A percentile compares a stretch with the other conserved stretches of the same genome.
Conservation (phyloP, 495 filamentous ascomycete genomes). For the Lophiostoma macrostomum region DNA sequence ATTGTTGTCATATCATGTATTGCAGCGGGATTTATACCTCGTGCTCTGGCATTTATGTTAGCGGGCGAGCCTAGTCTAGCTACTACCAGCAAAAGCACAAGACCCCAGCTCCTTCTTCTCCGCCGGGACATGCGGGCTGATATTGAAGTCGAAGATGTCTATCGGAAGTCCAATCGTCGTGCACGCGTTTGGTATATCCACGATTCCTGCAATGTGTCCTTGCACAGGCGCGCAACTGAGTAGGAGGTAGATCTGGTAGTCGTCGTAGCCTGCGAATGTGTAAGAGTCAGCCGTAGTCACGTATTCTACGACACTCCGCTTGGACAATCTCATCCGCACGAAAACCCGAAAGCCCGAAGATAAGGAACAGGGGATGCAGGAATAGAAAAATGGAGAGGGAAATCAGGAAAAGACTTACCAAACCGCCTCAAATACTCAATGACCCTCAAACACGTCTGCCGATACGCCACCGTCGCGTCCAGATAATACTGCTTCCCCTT, state of each 20-base stretch:
- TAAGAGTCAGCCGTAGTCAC: no score
- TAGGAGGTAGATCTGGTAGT: constrained; percentile 88
- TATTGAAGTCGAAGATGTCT: constrained; percentile 97
- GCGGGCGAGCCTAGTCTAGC: no score
- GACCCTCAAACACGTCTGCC: constrained; percentile 74
- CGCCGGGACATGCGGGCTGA: constrained; percentile 63
- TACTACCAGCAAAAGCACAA: constrained; percentile 68
- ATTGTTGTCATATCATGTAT: no score
- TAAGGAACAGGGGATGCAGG: no score
- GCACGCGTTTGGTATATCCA: constrained; percentile 84
- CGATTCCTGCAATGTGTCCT: constrained; percentile 90
- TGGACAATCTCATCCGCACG: no score
- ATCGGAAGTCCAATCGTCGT: constrained; percentile 87
- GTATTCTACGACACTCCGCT: no score
- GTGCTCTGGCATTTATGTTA: not conserved
- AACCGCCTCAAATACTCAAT: constrained; percentile 87
- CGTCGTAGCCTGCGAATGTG: constrained; percentile 53
- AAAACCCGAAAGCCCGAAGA: no score
- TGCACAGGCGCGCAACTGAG: constrained; percentile 87
- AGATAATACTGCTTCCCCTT: constrained; percentile 89
- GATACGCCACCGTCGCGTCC: constrained; percentile 89
- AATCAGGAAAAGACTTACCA: constrained; percentile 54
- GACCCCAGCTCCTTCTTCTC: constrained; percentile 69
- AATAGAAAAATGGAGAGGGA: no score
- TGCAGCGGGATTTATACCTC: no score